Evolutionary conservation across 2,329 filamentous ascomycete species (phyloP), one percentile per base, ranked within the genome.

Genomic region (Apiospora marii): DNA sequence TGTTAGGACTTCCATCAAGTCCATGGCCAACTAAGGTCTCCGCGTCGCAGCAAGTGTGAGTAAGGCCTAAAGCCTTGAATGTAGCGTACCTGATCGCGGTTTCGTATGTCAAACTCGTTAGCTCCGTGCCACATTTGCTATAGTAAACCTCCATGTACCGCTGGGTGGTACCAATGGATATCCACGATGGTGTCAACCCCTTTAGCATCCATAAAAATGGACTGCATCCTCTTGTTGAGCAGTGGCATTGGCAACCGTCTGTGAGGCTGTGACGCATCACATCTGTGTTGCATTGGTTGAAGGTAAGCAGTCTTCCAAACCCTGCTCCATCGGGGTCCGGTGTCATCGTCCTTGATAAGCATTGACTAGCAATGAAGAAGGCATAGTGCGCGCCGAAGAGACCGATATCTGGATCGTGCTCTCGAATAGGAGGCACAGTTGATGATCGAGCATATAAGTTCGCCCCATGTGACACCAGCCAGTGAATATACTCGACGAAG

Each of bases 181-280:
- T 41, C 37, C 5, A 2, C 37, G 1, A 1, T 1, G 4, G 37
- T 3, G 34, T 3, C 41, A 30, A 49, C 3, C 22, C 64, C n/a
- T 71, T 71, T n/a, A 68, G 22, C 44, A 71, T 43, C 44, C 64
- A 71, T 53, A 71, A 8, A 43, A 71, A 71, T 12, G 70, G 70
- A 48, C 16, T 53, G 14, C 70, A 71, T 16, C 70, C 70, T 24
- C 30, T 10, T n/a, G 16, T 46, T n/a, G 70, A 68, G 37, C 70
- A 71, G 46, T 71, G 64, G 46, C 61, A 71, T 34, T 58, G 13
- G 30, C 70, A 71, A 30, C 48, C 24, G 43, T 71, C 70, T 16
- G 34, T 61, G 37, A 68, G 70, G 16, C 68, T 24, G 34, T 2
- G 13, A n/a, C 14, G 13, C 8, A 34, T n/a, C 6, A 68, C 34